Percentiles rank a stretch among this genome's conserved stretches.
Evolutionary conservation across 345 rosid species (phyloP).

Genomic region (Eucalyptus grandis): DNA sequence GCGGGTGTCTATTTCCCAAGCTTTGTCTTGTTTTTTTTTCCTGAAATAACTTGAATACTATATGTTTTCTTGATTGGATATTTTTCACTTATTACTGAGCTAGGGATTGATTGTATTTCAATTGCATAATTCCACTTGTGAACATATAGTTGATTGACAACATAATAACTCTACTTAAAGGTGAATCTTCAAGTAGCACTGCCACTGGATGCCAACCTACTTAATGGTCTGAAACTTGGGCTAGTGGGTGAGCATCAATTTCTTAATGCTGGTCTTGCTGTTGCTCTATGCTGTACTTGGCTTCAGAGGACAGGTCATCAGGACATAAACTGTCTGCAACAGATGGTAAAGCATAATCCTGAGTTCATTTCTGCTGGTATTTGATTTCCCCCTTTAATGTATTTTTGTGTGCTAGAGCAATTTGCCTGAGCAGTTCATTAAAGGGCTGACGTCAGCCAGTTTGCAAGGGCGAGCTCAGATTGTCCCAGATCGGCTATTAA

Average conservation of each 20-base stretch:
- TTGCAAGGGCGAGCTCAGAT: constrained; percentile 96
- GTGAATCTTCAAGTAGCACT: constrained; percentile 56
- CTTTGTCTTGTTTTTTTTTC: background rate
- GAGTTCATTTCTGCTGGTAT: background rate
- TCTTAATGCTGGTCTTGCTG: constrained; percentile 83
- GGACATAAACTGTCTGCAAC: constrained; percentile 23
- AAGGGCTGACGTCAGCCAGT: constrained; percentile 69
- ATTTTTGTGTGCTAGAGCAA: constrained; percentile 30
- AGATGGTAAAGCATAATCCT: constrained; percentile 33
- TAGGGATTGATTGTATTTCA: background rate
- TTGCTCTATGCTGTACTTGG: constrained; percentile 68
- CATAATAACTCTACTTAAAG: constrained; percentile 22
- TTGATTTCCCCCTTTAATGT: background rate
- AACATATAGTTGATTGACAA: background rate
- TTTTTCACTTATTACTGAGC: background rate
- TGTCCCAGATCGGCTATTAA: constrained; percentile 44
- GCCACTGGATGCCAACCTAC: constrained; percentile 48
- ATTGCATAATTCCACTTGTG: background rate
- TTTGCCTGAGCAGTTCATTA: constrained; percentile 73
- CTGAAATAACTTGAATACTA: background rate
- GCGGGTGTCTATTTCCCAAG: background rate
- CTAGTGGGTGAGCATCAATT: constrained; percentile 96
- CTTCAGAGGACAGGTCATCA: constrained; percentile 73
- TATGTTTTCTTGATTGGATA: background rate
- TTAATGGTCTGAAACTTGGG: constrained; percentile 66